phyloP scores from a whole-genome alignment of 306 rosid species.

The Nissolia schottii region DNA sequence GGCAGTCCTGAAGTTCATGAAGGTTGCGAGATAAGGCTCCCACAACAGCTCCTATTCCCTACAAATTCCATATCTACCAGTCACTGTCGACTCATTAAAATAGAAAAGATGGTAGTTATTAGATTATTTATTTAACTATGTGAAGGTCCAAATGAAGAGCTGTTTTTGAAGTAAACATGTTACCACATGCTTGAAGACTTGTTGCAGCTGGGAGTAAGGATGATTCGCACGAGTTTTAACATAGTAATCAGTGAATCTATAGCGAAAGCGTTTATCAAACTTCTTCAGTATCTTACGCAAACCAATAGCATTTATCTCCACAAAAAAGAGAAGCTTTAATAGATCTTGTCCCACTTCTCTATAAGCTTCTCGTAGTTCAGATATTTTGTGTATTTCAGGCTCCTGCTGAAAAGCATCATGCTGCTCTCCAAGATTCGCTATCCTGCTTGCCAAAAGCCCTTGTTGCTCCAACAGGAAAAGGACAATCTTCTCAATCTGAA shows the following conservation, averaged over 20 bases:
- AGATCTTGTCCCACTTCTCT: constrained; percentile 80
- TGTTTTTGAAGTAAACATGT: constrained; percentile 32
- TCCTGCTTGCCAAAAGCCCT: constrained; percentile 90
- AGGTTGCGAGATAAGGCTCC: constrained; percentile 98
- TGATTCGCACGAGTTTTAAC: constrained; percentile 97
- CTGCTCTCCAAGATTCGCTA: constrained; percentile 67
- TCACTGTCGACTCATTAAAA: constrained; percentile 22
- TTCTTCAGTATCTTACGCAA: constrained; percentile 97
- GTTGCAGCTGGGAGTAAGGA: constrained; percentile 97
- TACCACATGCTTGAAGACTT: constrained; percentile 99
- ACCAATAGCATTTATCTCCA: constrained; percentile 92
- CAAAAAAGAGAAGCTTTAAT: constrained; percentile 77
- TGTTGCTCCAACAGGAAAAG: constrained; percentile 97
- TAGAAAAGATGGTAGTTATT: not conserved
- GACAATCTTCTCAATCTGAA: constrained; percentile 92
- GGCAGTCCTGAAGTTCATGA: constrained; percentile 95
- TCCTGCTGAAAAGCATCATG: constrained; percentile 61
- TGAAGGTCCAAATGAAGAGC: not conserved
- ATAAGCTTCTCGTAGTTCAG: constrained; percentile 74
- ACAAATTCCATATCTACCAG: constrained; percentile 26
- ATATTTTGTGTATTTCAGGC: constrained; percentile 73
- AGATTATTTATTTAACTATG: not conserved
- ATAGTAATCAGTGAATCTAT: constrained; percentile 84
- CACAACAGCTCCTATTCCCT: constrained; percentile 98
- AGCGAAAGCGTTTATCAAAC: constrained; percentile 95